A percentile compares a stretch with the other conserved stretches of the same genome.
Evolutionary conservation across 2,329 filamentous ascomycete species (phyloP).

Genomic region (Cercospora sp.): DNA sequence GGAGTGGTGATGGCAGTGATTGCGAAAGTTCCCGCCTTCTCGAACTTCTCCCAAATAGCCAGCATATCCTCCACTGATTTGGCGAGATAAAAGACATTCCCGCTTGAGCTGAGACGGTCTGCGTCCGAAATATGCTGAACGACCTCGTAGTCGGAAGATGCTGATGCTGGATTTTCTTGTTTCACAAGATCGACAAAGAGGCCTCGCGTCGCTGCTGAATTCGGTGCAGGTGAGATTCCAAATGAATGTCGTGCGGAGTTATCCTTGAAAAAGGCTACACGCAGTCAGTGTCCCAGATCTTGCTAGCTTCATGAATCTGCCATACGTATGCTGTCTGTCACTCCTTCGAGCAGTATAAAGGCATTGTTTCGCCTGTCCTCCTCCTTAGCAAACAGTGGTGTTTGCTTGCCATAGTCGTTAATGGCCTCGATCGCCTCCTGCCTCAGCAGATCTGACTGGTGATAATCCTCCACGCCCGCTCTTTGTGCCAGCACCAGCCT

Average conservation of each 20-base stretch:
- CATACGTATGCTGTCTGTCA: conserved; percentile 27
- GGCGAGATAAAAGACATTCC: conserved; percentile 26
- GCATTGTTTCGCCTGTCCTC: conserved; percentile 22
- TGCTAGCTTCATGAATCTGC: neutral
- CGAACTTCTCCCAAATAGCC: conserved; percentile 17
- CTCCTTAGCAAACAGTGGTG: conserved; percentile 43
- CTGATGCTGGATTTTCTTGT: conserved; percentile 27
- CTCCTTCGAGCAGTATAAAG: conserved; percentile 33
- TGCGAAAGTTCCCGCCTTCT: conserved; percentile 19
- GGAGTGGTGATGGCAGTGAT: conserved; percentile 31
- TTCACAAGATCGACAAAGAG: conserved; percentile 36
- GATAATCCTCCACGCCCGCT: conserved; percentile 52
- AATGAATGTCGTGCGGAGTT: conserved; percentile 24
- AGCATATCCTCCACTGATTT: conserved; percentile 24
- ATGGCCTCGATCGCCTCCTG: conserved; percentile 48
- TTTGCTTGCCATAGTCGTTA: conserved; percentile 48
- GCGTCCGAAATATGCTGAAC: conserved; percentile 5
- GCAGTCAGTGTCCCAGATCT: neutral
- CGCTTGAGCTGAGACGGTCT: conserved; percentile 10
- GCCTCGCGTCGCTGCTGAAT: conserved; percentile 25
- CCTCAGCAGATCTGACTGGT: conserved; percentile 44
- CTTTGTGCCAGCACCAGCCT: conserved; percentile 54
- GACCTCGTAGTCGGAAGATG: conserved; percentile 22
- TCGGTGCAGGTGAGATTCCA: conserved; percentile 32
- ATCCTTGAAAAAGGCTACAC: conserved; percentile 11